These are phyloP conservation scores for Trichoderma lentiforme DNA, from an alignment of 2,329 filamentous ascomycete species.

Conservation along the genomic window DNA sequence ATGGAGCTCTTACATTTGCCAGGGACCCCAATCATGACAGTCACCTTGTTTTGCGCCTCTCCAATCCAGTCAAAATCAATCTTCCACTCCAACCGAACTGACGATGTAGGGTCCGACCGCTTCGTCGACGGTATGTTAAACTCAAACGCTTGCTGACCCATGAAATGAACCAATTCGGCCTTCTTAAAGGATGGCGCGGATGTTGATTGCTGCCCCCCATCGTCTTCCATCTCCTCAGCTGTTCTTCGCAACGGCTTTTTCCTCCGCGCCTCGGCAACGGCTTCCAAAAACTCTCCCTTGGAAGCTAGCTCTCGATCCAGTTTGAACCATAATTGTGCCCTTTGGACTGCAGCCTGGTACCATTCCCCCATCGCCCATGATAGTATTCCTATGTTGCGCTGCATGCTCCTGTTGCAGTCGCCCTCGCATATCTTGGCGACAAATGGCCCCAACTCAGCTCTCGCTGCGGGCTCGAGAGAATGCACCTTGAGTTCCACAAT, in stretches of 20 bases:
- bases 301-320: constrained; percentile 47
- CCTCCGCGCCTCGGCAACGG: constrained; percentile 25
- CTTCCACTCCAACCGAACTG: constrained; percentile 57
- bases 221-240: constrained; percentile 24
- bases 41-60: constrained; percentile 60
- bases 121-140: constrained; percentile 37
- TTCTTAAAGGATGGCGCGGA: constrained; percentile 18
- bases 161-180: constrained; percentile 50
- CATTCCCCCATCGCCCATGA: constrained; percentile 69
- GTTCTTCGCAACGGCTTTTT: constrained; percentile 26
- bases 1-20: constrained; percentile 56
- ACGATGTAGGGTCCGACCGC: constrained; percentile 35
- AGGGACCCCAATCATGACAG: constrained; percentile 54
- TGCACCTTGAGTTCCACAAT: constrained; percentile 53
- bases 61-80: constrained; percentile 71
- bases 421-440: constrained; percentile 41
- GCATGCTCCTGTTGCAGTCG: constrained; percentile 43
- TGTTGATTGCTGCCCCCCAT: not conserved
- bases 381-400: constrained; percentile 56
- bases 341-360: constrained; percentile 56
- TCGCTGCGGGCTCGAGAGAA: constrained; percentile 55
- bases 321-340: constrained; percentile 61
- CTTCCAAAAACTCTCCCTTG: constrained; percentile 29
- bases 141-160: constrained; percentile 51
- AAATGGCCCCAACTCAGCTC: constrained; percentile 55